Conservation (phyloP, 257 asterid species). For the Petunia axillaris region DNA sequence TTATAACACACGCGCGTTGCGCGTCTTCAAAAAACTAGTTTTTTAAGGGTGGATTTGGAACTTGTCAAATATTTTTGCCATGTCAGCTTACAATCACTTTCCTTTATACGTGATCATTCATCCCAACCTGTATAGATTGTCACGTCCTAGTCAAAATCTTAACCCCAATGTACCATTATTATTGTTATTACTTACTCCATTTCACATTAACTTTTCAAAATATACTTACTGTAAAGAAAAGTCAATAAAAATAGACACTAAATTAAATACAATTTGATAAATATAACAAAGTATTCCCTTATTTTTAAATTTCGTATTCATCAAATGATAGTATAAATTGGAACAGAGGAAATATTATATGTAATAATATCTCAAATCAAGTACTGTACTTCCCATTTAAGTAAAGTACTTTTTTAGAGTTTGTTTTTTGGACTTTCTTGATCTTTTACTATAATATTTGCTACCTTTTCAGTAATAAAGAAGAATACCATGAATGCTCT, state of each 20-base stretch:
- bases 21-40: too few relatives aligned
- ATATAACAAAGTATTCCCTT: too few relatives aligned
- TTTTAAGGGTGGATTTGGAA: too few relatives aligned
- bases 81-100: neutral
- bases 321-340: too few relatives aligned
- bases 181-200: too few relatives aligned
- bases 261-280: too few relatives aligned
- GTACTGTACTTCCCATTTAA: neutral
- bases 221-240: too few relatives aligned
- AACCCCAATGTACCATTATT: neutral
- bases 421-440: neutral
- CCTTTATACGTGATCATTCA: neutral
- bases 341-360: too few relatives aligned
- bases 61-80: neutral
- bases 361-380: neutral
- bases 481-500: conserved; percentile 73
- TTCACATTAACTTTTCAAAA: too few relatives aligned
- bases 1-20: too few relatives aligned
- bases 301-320: too few relatives aligned
- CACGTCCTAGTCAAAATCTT: neutral
- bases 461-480: neutral
- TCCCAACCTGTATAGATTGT: neutral
- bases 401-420: neutral
- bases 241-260: too few relatives aligned
- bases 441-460: neutral